Conservation (phyloP, 1,139 yeast genomes). For the Candida albicans region DNA sequence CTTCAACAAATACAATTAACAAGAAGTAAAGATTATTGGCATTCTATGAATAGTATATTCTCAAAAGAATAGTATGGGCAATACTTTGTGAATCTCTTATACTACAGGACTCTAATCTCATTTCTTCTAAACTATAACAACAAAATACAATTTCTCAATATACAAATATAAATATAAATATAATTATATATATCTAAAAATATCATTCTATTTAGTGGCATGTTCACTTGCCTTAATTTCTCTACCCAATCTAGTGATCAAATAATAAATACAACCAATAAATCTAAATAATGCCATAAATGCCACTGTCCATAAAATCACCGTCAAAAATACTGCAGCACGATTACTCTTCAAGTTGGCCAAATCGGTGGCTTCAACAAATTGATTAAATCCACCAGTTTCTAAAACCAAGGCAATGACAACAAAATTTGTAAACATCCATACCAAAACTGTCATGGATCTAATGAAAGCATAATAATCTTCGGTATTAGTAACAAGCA, state of each 20-base stretch:
- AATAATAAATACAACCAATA: conserved; percentile 63
- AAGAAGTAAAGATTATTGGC: too few relatives aligned
- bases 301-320: conserved; percentile 80
- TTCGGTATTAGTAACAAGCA: conserved; percentile 47
- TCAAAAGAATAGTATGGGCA: too few relatives aligned
- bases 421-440: conserved; percentile 77
- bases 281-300: conserved; percentile 74
- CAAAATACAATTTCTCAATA: not conserved
- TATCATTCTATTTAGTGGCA: conserved; percentile 13
- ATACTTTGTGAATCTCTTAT: too few relatives aligned
- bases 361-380: conserved; percentile 17
- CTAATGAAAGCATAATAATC: conserved; percentile 80
- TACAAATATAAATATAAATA: too few relatives aligned
- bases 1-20: too few relatives aligned
- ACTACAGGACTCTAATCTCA: too few relatives aligned
- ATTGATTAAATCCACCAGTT: conserved; percentile 60
- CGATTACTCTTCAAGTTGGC: conserved; percentile 23
- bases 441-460: conserved; percentile 74
- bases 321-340: conserved; percentile 59
- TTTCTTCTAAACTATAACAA: too few relatives aligned
- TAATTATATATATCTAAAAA: not conserved
- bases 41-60: too few relatives aligned
- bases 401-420: conserved; percentile 71
- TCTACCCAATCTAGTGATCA: conserved; percentile 39
- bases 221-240: conserved; percentile 24